These are phyloP conservation scores for Pseudomonodictys pantanalensis DNA, from an alignment of 495 filamentous ascomycete genomes.

Conservation along the genomic window DNA sequence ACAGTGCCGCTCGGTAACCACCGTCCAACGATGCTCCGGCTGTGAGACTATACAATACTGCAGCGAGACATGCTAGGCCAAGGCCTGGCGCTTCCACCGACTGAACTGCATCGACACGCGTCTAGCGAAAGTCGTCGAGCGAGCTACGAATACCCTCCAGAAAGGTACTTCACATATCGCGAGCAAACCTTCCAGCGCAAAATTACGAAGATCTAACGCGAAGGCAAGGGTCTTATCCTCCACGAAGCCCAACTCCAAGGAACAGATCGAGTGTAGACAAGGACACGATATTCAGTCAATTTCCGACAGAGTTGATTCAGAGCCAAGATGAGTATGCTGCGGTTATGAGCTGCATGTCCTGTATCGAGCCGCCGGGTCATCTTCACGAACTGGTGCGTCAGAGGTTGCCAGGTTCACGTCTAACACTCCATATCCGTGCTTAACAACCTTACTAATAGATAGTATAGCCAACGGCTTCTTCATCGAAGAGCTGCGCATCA, in stretches of 20 bases:
- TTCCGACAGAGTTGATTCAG: not conserved
- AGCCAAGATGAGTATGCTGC: not conserved
- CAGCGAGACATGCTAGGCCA: not conserved
- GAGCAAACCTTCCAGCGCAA: not conserved
- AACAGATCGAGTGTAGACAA: not conserved
- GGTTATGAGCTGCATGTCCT: not conserved
- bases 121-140: not conserved
- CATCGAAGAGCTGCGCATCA: not conserved
- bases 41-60: not conserved
- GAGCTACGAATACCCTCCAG: not conserved
- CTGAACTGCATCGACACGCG: not conserved
- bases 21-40: not conserved
- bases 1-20: not conserved
- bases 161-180: not conserved
- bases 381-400: not conserved
- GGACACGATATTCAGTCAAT: not conserved
- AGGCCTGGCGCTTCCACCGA: not conserved
- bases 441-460: no score
- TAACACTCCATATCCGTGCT: not conserved
- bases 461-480: not conserved
- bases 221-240: not conserved
- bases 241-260: not conserved
- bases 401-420: not conserved
- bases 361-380: not conserved
- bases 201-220: not conserved